Percentiles rank a stretch among this genome's conserved stretches.
These are phyloP conservation scores for Meira nashicola DNA, from an alignment of 1,284 basidiomycete genomes.

Conservation along the genomic window DNA sequence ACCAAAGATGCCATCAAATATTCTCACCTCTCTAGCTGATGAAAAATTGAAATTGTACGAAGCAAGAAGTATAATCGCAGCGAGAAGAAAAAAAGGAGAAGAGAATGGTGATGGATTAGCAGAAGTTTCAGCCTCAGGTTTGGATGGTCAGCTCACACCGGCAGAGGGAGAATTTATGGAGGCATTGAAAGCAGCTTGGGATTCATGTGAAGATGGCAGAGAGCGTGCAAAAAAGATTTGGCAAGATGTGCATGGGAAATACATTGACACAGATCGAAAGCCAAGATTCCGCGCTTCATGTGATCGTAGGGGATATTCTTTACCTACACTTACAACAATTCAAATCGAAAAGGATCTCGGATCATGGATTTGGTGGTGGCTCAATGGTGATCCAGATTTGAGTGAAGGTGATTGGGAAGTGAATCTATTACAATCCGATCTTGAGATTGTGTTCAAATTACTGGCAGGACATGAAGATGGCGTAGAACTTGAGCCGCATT, in stretches of 20 bases:
- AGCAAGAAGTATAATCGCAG: no score
- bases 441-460: conserved; percentile 8
- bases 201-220: not conserved
- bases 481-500: not conserved
- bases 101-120: not conserved
- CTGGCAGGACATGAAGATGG: not conserved
- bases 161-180: conserved; percentile 2
- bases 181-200: conserved; percentile 4
- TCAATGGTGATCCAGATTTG: not conserved
- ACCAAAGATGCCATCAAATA: conserved; percentile 1
- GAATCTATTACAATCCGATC: conserved; percentile 8
- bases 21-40: not conserved
- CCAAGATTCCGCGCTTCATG: conserved; percentile 27
- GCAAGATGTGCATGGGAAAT: not conserved
- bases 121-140: not conserved
- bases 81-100: not conserved
- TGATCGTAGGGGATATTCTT: conserved; percentile 43
- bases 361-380: conserved; percentile 16
- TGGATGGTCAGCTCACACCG: not conserved
- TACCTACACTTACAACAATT: conserved; percentile 39
- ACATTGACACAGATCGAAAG: not conserved
- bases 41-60: not conserved
- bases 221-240: conserved; percentile 2
- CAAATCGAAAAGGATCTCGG: conserved; percentile 33
- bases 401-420: conserved; percentile 1